Conservation (phyloP, 192 early-diverging fungal genomes). For the Coemansia sp. region DNA sequence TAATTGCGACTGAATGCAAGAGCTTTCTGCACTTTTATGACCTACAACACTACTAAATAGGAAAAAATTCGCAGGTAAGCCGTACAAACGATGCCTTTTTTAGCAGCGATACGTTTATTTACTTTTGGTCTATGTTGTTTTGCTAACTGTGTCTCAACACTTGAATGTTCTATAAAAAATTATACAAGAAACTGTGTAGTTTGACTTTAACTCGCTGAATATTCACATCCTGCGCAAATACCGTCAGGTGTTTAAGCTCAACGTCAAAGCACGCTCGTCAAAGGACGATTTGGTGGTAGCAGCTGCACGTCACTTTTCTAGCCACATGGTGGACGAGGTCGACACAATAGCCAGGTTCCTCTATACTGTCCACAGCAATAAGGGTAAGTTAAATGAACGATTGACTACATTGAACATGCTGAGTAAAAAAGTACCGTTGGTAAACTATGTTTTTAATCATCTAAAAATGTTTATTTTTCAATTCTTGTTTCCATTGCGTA, state of each 20-base stretch:
- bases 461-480: not conserved
- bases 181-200: conserved; percentile 9
- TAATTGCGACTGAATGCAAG: not conserved
- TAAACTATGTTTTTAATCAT: not conserved
- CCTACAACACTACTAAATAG: too few relatives aligned
- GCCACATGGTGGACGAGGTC: conserved; percentile 51
- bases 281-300: conserved; percentile 54
- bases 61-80: conserved; percentile 29
- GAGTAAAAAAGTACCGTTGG: not conserved
- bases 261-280: conserved; percentile 54
- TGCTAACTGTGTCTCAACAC: not conserved
- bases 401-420: not conserved
- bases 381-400: conserved; percentile 17
- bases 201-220: conserved; percentile 51
- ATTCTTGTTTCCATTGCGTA: too few relatives aligned
- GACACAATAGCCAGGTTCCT: conserved; percentile 57
- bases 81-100: not conserved
- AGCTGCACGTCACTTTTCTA: conserved; percentile 41
- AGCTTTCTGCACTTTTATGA: not conserved
- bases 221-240: conserved; percentile 53
- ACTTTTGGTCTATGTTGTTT: not conserved
- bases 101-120: not conserved
- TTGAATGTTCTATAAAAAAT: not conserved
- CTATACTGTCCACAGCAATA: conserved; percentile 49
- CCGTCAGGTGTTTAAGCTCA: conserved; percentile 54